Conservation (phyloP, 2,329 filamentous ascomycete genomes). For the Fusarium albidum region DNA sequence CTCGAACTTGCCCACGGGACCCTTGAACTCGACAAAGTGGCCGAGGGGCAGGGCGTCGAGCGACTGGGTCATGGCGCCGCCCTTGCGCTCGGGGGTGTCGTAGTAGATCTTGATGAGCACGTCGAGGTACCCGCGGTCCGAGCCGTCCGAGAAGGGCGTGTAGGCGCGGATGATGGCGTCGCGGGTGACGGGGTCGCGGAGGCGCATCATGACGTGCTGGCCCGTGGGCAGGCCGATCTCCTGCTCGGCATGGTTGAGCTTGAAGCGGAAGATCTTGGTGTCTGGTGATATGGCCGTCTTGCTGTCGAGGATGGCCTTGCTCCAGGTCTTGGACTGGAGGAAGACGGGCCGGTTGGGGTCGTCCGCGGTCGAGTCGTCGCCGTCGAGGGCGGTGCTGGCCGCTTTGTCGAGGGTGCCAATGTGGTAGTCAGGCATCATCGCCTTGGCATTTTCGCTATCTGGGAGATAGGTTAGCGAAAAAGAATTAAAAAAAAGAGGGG, state of each 20-base stretch:
- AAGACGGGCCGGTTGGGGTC: conserved; percentile 66
- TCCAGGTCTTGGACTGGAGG: conserved; percentile 76
- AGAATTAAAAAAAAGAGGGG: no score
- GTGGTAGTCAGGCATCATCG: conserved; percentile 88
- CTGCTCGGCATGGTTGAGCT: conserved; percentile 76
- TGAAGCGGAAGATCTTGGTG: conserved; percentile 82
- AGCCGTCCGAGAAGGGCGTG: conserved; percentile 77
- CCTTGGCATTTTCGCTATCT: conserved; percentile 93
- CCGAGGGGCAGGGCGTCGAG: conserved; percentile 77
- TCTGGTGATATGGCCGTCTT: conserved; percentile 79
- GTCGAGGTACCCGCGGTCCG: conserved; percentile 70
- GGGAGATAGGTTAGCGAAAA: conserved; percentile 39
- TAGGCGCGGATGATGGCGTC: conserved; percentile 86
- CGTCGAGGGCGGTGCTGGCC: conserved; percentile 62
- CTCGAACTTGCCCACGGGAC: conserved; percentile 85
- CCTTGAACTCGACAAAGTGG: conserved; percentile 83
- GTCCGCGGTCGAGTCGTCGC: conserved; percentile 46
- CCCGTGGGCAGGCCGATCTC: conserved; percentile 80
- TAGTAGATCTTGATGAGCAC: conserved; percentile 87
- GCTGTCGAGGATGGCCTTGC: conserved; percentile 71
- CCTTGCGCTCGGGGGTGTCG: conserved; percentile 62
- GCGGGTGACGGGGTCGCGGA: conserved; percentile 73
- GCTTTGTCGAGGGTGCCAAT: conserved; percentile 77
- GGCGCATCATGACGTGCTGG: conserved; percentile 85
- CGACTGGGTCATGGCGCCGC: conserved; percentile 84